phyloP scores from a whole-genome alignment of 164 flowering plant genomes.

The Taxillus chinensis region DNA sequence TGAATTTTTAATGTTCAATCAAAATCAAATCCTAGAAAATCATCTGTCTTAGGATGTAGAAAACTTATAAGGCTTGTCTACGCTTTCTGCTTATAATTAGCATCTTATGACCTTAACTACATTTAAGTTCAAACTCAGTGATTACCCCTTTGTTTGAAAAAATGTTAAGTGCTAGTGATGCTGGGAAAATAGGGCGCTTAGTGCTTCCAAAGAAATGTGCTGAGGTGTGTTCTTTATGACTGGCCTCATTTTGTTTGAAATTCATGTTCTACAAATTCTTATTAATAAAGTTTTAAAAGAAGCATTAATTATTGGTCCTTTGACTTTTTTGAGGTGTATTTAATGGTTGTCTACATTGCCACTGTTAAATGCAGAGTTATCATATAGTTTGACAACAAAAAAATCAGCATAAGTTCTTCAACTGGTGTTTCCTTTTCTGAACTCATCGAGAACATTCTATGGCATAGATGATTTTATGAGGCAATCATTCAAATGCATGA shows the following conservation, averaged over 20 bases:
- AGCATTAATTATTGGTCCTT: not conserved
- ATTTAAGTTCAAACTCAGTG: slow-evolving; percentile 49
- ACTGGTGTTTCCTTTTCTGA: no score
- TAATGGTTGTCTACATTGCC: no score
- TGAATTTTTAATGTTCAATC: not conserved
- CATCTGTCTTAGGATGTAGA: not conserved
- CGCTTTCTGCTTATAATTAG: not conserved
- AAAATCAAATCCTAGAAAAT: not conserved
- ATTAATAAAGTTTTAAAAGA: not conserved
- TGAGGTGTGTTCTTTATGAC: slow-evolving; percentile 43
- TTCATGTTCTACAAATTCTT: not conserved
- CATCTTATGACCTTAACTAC: slow-evolving; percentile 33
- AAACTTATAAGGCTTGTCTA: not conserved
- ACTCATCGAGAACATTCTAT: no score
- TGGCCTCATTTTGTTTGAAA: not conserved
- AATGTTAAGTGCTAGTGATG: slow-evolving; percentile 93
- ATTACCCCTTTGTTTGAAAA: slow-evolving; percentile 88
- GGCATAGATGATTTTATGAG: no score
- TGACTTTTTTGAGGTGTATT: not conserved
- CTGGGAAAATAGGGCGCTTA: slow-evolving; percentile 84
- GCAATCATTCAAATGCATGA: no score
- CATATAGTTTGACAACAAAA: no score
- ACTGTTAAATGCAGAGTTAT: no score
- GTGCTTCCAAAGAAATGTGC: slow-evolving; percentile 96
- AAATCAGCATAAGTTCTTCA: no score